Evolutionary conservation across 2,329 filamentous ascomycete genomes (phyloP).

Genomic region (Parastagonospora avenae): DNA sequence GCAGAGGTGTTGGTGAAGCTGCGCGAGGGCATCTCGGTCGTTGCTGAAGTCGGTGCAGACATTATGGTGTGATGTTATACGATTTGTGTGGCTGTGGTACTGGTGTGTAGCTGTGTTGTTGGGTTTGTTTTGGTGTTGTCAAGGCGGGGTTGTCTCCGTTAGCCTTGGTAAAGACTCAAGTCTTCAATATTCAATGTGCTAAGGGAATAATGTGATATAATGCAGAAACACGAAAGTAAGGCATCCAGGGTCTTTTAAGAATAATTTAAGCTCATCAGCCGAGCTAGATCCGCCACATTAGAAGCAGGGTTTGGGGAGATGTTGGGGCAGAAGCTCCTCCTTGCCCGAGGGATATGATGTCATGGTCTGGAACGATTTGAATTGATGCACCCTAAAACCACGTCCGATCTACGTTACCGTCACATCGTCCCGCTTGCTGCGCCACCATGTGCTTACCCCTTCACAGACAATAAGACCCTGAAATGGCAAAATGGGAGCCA

Average conservation of each 20-base stretch:
- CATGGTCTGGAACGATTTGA: slow-evolving; percentile 1
- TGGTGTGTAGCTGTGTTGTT: not conserved
- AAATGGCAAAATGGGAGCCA: too few relatives aligned
- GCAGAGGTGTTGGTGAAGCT: slow-evolving; percentile 37
- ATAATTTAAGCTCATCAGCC: slow-evolving; percentile 13
- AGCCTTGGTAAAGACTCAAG: not conserved
- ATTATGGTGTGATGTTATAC: slow-evolving; percentile 9
- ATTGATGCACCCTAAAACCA: not conserved
- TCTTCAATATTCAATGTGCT: not conserved
- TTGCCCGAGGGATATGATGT: not conserved
- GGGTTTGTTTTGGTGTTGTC: slow-evolving; percentile 2
- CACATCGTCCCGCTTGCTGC: not conserved
- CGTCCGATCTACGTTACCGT: not conserved
- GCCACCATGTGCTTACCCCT: not conserved
- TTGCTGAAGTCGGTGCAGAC: slow-evolving; percentile 42
- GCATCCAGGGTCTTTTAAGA: slow-evolving; percentile 6
- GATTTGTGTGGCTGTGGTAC: not conserved
- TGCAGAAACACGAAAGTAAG: not conserved
- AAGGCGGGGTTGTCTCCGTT: not conserved
- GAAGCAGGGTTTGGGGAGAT: slow-evolving; percentile 8
- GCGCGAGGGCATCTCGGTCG: slow-evolving; percentile 36
- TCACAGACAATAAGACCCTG: not conserved
- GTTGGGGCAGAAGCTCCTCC: not conserved
- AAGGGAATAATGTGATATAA: not conserved
- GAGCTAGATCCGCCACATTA: slow-evolving; percentile 5